A percentile compares a stretch with the other conserved stretches of the same genome.
phyloP scores from a whole-genome alignment of 108 stramenopile genomes.

The Heterococcus sp. region DNA sequence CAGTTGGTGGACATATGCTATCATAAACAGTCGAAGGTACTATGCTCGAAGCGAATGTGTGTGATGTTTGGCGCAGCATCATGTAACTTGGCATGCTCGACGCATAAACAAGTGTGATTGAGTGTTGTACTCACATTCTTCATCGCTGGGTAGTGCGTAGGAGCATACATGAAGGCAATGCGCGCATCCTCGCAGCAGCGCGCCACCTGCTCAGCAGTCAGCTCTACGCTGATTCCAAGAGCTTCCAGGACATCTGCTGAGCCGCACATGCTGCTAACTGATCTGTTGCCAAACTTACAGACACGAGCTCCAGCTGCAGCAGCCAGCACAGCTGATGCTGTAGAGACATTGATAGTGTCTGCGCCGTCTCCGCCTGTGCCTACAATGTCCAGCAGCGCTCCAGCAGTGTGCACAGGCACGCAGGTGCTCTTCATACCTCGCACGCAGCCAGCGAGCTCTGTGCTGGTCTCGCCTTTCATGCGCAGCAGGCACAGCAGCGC shows the following conservation, averaged over 20 bases:
- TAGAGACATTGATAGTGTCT: constrained; percentile 95
- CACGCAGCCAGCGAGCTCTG: constrained; percentile 92
- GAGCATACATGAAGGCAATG: constrained; percentile 96
- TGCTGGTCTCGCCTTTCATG: constrained; percentile 81
- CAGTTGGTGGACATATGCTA: too few relatives aligned
- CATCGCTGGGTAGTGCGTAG: constrained; percentile 96
- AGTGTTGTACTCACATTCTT: too few relatives aligned
- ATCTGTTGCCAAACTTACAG: constrained; percentile 91
- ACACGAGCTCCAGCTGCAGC: constrained; percentile 83
- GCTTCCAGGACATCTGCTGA: constrained; percentile 91
- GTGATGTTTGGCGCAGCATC: too few relatives aligned
- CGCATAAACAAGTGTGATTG: too few relatives aligned
- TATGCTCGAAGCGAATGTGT: too few relatives aligned
- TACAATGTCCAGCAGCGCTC: constrained; percentile 90
- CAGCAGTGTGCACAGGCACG: constrained; percentile 29
- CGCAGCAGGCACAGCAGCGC: constrained; percentile 79
- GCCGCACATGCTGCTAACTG: constrained; percentile 84
- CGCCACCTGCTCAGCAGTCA: constrained; percentile 76
- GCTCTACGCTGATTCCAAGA: constrained; percentile 86
- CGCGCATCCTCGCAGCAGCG: constrained; percentile 78
- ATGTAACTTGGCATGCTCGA: too few relatives aligned
- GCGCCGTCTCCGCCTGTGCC: constrained; percentile 99
- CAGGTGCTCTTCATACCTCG: constrained; percentile 77
- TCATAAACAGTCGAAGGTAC: too few relatives aligned
- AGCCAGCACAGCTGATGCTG: constrained; percentile 86